Evolutionary conservation across 2,329 filamentous ascomycete species (phyloP).

Genomic region (Moelleriella libera): DNA sequence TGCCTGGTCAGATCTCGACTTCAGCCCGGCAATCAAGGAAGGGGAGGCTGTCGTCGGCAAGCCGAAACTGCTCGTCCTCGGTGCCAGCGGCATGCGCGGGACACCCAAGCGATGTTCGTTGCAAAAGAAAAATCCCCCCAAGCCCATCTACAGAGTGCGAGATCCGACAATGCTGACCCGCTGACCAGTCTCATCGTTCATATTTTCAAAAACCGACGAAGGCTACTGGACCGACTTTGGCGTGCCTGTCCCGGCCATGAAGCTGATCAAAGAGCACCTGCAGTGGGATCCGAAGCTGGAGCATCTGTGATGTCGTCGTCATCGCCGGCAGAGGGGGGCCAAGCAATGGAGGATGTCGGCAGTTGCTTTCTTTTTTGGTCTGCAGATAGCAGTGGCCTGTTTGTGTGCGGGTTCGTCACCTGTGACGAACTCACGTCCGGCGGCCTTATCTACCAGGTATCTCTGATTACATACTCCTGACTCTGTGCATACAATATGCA

Average conservation of each 20-base stretch:
- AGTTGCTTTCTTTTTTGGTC: neutral
- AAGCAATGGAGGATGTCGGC: neutral
- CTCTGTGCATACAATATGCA: too few species aligned
- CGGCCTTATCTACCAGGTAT: too few species aligned
- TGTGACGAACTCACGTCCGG: too few species aligned
- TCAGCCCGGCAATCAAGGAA: neutral
- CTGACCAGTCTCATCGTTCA: neutral
- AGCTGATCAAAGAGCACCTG: constrained; percentile 1
- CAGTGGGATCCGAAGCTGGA: constrained; percentile 1
- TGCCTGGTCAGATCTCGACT: constrained; percentile 2
- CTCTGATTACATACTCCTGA: too few species aligned
- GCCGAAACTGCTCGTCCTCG: constrained; percentile 1
- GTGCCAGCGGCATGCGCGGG: neutral
- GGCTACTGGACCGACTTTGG: constrained; percentile 1
- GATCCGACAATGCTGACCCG: neutral
- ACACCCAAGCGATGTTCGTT: neutral
- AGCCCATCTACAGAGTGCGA: too few species aligned
- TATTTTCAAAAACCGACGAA: constrained; percentile 1
- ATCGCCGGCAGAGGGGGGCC: neutral
- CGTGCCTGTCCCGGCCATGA: neutral
- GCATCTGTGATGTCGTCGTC: neutral
- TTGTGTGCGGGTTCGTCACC: too few species aligned
- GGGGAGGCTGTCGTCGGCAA: neutral
- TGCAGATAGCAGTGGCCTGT: too few species aligned
- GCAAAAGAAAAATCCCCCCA: neutral